These are phyloP conservation scores for Trametes sp. DNA, from an alignment of 1,284 basidiomycete species.

Conservation along the genomic window DNA sequence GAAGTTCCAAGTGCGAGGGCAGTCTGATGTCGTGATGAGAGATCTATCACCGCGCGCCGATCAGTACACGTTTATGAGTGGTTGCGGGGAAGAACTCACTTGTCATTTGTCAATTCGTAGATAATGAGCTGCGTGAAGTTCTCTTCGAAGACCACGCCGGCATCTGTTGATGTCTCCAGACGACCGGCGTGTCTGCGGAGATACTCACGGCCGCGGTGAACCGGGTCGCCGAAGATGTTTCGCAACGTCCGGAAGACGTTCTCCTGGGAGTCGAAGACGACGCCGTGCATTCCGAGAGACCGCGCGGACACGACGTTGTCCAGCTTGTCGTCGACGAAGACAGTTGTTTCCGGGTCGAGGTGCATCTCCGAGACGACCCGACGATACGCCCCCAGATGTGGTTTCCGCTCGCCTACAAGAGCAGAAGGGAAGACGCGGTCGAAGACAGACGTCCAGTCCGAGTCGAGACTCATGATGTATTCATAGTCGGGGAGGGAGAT, in stretches of 20 bases:
- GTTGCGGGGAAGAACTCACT: conserved; percentile 38
- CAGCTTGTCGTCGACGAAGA: conserved; percentile 67
- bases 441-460: conserved; percentile 58
- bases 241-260: conserved; percentile 53
- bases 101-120: conserved; percentile 59
- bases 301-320: conserved; percentile 65
- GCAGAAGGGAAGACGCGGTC: conserved; percentile 61
- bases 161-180: conserved; percentile 54
- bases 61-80: conserved; percentile 7
- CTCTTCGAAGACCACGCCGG: conserved; percentile 52
- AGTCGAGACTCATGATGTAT: conserved; percentile 47
- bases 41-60: conserved; percentile 10
- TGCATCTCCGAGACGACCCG: conserved; percentile 54
- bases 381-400: conserved; percentile 59
- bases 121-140: conserved; percentile 66
- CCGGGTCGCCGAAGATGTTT: conserved; percentile 56
- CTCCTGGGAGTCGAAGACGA: conserved; percentile 55
- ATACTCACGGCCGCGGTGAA: conserved; percentile 50
- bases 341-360: conserved; percentile 50
- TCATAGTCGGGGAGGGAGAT: conserved; percentile 63
- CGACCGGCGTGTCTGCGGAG: conserved; percentile 50
- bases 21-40: conserved; percentile 37
- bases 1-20: conserved; percentile 60
- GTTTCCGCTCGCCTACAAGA: conserved; percentile 45
- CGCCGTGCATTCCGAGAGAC: conserved; percentile 61